Evolutionary conservation across 1,139 yeast species (phyloP).

Genomic region (Sugiyamaella sp.): DNA sequence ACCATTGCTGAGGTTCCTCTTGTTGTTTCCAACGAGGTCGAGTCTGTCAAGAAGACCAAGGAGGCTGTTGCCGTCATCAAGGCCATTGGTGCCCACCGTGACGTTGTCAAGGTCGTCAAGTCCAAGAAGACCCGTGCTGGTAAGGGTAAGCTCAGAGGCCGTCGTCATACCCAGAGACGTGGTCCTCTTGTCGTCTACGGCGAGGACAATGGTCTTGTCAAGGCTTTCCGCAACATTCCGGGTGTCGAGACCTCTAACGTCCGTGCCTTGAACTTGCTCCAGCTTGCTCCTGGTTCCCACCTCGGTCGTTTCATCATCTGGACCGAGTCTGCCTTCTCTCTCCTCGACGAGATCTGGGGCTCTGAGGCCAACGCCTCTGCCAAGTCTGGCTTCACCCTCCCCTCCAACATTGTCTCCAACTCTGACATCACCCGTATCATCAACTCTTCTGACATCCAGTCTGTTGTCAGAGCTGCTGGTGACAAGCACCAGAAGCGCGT

Average conservation of each 20-base stretch:
- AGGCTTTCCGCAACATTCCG: slow-evolving; percentile 99
- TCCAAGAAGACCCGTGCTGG: slow-evolving; percentile 99
- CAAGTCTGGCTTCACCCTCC: slow-evolving; percentile 91
- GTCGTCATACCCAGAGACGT: slow-evolving; percentile 99
- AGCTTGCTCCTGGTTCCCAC: slow-evolving; percentile 99
- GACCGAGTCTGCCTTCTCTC: slow-evolving; percentile 98
- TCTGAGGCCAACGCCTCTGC: slow-evolving; percentile 82
- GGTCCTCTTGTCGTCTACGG: slow-evolving; percentile 99
- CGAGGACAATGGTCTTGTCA: slow-evolving; percentile 95
- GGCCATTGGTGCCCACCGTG: slow-evolving; percentile 99
- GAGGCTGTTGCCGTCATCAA: slow-evolving; percentile 98
- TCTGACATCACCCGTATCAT: slow-evolving; percentile 96
- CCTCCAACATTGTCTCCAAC: slow-evolving; percentile 92
- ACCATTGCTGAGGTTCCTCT: slow-evolving; percentile 98
- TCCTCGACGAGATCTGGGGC: slow-evolving; percentile 97
- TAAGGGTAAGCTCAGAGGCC: slow-evolving; percentile 99
- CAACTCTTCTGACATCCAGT: slow-evolving; percentile 99
- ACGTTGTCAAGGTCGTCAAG: slow-evolving; percentile 96
- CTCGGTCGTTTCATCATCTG: slow-evolving; percentile 99
- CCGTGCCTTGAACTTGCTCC: slow-evolving; percentile 91
- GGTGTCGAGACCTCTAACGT: slow-evolving; percentile 99
- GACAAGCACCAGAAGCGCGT: slow-evolving; percentile 91
- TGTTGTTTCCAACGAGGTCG: slow-evolving; percentile 92
- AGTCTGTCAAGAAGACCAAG: slow-evolving; percentile 94
- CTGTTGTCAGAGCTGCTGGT: slow-evolving; percentile 97